Conservation (phyloP, 1,284 basidiomycete genomes). For the Cutaneotrichosporon dermatis region DNA sequence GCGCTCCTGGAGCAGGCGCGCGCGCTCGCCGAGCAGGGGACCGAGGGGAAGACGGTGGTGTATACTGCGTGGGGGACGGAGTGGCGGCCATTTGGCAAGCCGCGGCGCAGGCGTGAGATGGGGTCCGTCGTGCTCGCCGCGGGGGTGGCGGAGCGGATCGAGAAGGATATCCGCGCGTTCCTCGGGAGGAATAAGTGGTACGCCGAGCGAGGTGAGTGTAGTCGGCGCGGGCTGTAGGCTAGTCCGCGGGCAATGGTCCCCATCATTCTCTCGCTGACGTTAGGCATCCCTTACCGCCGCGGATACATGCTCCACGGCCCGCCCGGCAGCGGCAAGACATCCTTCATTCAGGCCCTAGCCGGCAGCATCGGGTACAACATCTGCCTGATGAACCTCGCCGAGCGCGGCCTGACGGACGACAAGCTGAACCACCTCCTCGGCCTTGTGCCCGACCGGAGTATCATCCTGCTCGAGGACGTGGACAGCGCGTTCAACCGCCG, state of each 20-base stretch:
- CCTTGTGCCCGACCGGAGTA: constrained; percentile 85
- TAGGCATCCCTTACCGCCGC: constrained; percentile 93
- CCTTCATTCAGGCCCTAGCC: constrained; percentile 95
- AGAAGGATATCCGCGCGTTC: constrained; percentile 76
- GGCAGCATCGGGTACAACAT: constrained; percentile 92
- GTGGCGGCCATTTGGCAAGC: constrained; percentile 94
- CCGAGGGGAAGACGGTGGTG: constrained; percentile 92
- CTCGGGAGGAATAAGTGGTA: constrained; percentile 87
- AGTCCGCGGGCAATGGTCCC: neutral
- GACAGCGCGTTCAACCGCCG: constrained; percentile 97
- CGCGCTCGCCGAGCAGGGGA: constrained; percentile 74
- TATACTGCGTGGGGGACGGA: constrained; percentile 95
- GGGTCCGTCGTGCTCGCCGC: constrained; percentile 87
- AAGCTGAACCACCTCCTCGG: constrained; percentile 91
- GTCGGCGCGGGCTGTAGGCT: neutral
- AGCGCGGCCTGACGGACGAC: constrained; percentile 93
- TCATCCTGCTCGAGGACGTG: constrained; percentile 93
- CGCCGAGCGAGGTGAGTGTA: constrained; percentile 76
- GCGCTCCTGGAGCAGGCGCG: constrained; percentile 79
- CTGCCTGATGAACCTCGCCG: constrained; percentile 91
- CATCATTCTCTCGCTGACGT: neutral
- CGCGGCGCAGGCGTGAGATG: constrained; percentile 78
- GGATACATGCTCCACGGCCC: constrained; percentile 95
- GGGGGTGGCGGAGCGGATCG: constrained; percentile 73
- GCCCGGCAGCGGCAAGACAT: constrained; percentile 96